phyloP scores from a whole-genome alignment of 768 basidiomycete genomes.

The Suillus fuscotomentosus region DNA sequence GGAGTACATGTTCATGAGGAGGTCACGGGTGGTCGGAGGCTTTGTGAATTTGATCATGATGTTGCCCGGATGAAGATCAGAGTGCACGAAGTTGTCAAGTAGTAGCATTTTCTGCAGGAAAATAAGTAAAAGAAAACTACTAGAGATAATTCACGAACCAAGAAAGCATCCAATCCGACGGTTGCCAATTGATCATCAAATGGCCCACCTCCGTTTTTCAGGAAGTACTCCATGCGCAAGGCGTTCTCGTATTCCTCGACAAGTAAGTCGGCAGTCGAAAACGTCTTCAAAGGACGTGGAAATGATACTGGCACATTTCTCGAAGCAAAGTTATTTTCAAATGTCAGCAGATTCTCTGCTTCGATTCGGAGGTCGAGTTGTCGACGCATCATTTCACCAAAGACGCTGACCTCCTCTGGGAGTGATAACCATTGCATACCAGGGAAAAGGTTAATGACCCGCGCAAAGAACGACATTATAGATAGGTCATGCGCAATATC shows the following conservation, averaged over 20 bases:
- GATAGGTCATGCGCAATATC: constrained; percentile 86
- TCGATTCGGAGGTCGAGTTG: constrained; percentile 92
- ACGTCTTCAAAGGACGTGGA: constrained; percentile 80
- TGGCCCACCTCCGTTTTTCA: constrained; percentile 89
- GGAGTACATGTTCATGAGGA: constrained; percentile 60
- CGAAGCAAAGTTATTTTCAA: constrained; percentile 83
- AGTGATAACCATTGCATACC: constrained; percentile 97
- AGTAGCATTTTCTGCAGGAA: constrained; percentile 87
- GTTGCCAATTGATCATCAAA: constrained; percentile 89
- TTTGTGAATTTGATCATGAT: constrained; percentile 98
- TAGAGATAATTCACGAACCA: constrained; percentile 51
- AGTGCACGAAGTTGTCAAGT: constrained; percentile 96
- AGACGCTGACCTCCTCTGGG: constrained; percentile 92
- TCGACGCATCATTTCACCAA: constrained; percentile 94
- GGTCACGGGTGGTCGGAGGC: constrained; percentile 66
- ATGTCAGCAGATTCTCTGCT: constrained; percentile 80
- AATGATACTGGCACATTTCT: constrained; percentile 84
- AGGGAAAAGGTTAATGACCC: constrained; percentile 72
- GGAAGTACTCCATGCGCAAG: constrained; percentile 81
- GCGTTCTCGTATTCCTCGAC: constrained; percentile 96
- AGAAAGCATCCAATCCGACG: constrained; percentile 90
- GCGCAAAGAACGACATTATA: constrained; percentile 94
- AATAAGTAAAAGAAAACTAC: constrained; percentile 9
- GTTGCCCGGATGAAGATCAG: constrained; percentile 90
- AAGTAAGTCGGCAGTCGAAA: constrained; percentile 79